Conservation (phyloP, 225 moss, liverwort and hornwort genomes). For the Lunularia cruciata region DNA sequence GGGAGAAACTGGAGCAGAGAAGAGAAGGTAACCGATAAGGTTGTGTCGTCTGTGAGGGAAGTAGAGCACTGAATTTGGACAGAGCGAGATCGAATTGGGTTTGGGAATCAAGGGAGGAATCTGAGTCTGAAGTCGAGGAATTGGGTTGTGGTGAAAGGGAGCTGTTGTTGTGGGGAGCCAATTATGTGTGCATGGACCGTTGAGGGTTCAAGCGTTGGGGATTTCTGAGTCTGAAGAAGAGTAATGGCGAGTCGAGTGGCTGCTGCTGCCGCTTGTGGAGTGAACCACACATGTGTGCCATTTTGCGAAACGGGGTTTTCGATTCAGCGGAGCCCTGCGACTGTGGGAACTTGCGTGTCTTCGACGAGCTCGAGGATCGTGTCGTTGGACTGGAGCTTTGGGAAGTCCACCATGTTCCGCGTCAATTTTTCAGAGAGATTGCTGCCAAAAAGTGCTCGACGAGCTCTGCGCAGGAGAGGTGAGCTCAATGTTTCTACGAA, state of each 20-base stretch:
- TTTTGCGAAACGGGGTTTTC: background rate
- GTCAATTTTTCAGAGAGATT: background rate
- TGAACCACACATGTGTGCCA: background rate
- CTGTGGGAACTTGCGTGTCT: background rate
- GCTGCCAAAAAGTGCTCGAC: background rate
- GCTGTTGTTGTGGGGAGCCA: too few species aligned
- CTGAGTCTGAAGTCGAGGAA: too few species aligned
- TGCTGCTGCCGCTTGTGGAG: background rate
- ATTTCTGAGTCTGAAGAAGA: background rate
- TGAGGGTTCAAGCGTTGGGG: background rate
- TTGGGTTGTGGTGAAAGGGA: too few species aligned
- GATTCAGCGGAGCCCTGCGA: background rate
- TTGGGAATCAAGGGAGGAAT: too few species aligned
- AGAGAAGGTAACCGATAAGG: too few species aligned
- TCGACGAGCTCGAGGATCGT: background rate
- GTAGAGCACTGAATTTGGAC: too few species aligned
- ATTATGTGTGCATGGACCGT: background rate
- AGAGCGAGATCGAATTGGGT: too few species aligned
- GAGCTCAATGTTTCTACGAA: too few species aligned
- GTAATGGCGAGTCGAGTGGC: conserved; percentile 2
- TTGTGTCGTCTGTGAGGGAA: too few species aligned
- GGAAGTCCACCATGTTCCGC: background rate
- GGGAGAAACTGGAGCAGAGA: too few species aligned
- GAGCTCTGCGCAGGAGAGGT: background rate
- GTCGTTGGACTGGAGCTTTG: background rate